Conservation (phyloP, 176 grass and related monocot genomes). For the Sorghum bicolor region DNA sequence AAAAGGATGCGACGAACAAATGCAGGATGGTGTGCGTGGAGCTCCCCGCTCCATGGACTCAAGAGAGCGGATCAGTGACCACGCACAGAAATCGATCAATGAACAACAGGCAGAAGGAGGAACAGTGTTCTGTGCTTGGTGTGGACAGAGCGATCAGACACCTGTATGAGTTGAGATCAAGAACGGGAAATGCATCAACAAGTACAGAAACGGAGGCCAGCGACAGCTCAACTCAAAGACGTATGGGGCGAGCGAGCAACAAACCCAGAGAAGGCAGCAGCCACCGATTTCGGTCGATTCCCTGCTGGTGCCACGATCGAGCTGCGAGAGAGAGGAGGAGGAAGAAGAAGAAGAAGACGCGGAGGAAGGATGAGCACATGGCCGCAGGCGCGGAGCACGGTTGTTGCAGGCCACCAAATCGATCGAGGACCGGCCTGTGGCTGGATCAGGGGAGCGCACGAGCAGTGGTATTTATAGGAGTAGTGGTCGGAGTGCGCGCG, state of each 20-base stretch:
- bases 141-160: too few relatives aligned
- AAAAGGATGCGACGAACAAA: background rate
- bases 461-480: conserved; percentile 36
- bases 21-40: background rate
- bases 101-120: background rate
- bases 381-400: background rate
- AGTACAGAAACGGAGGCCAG: background rate
- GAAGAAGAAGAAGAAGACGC: too few relatives aligned
- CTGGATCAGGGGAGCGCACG: background rate
- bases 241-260: too few relatives aligned
- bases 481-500: conserved; percentile 3
- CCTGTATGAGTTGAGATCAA: background rate
- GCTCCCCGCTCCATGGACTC: background rate
- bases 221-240: background rate
- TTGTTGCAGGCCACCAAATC: conserved; percentile 42
- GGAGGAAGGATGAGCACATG: background rate
- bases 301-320: background rate
- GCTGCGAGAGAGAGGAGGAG: background rate
- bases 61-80: background rate
- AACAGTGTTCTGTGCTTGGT: too few relatives aligned
- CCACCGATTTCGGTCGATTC: background rate
- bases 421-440: background rate
- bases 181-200: background rate
- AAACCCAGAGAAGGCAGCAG: too few relatives aligned
- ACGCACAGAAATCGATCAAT: background rate